phyloP scores from a whole-genome alignment of 31 red algal species.

The Bonnemaisonia californica region DNA sequence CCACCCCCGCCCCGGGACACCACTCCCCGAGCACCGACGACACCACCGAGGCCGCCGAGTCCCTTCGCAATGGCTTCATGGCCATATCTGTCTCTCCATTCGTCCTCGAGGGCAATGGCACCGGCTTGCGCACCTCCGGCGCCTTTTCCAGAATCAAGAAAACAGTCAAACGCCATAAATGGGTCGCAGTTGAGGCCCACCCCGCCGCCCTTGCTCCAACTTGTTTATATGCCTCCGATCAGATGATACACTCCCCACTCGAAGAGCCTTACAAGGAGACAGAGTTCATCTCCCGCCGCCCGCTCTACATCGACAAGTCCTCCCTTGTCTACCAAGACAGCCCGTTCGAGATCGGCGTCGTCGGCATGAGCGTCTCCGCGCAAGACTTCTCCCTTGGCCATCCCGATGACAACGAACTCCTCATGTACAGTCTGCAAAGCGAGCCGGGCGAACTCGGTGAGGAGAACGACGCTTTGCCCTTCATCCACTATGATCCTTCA shows the following conservation, averaged over 20 bases:
- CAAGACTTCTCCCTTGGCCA: conserved; percentile 5
- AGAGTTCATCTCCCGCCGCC: neutral
- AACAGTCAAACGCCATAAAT: neutral
- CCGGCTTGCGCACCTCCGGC: neutral
- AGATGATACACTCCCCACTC: neutral
- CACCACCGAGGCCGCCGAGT: neutral
- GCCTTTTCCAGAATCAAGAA: neutral
- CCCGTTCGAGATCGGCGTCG: conserved; percentile 22
- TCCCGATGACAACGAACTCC: neutral
- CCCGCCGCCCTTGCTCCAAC: neutral
- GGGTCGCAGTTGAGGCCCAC: neutral
- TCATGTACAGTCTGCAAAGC: conserved; percentile 16
- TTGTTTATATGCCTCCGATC: neutral
- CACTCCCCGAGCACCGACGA: neutral
- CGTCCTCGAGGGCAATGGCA: conserved; percentile 25
- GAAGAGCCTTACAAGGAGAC: neutral
- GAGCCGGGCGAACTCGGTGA: conserved; percentile 3
- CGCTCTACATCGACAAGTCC: neutral
- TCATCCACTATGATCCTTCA: conserved; percentile 30
- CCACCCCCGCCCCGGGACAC: neutral
- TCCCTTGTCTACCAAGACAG: conserved; percentile 27
- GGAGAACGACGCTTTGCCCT: conserved; percentile 8
- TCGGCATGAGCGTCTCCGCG: conserved; percentile 14
- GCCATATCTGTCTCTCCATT: neutral
- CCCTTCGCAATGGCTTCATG: neutral